Percentiles rank a stretch among this genome's conserved stretches.
Evolutionary conservation across 768 basidiomycete genomes (phyloP).

Genomic region (Tylopilus cervinicoccineus): DNA sequence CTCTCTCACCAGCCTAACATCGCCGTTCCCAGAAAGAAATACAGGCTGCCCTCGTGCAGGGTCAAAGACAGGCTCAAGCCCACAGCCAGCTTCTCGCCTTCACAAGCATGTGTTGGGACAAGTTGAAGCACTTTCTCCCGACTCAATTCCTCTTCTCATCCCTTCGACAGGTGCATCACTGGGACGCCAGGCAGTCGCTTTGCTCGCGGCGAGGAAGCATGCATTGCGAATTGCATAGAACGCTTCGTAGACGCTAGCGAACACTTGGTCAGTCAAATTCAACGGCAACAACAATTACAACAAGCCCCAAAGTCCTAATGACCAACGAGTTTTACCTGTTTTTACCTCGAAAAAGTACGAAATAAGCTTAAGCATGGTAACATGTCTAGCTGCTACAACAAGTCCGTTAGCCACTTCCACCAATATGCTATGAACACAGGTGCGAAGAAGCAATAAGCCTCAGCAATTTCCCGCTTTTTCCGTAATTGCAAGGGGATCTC

Average conservation of each 20-base stretch:
- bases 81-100: slow-evolving; percentile 70
- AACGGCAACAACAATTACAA: slow-evolving; percentile 49
- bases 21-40: slow-evolving; percentile 68
- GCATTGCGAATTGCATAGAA: slow-evolving; percentile 87
- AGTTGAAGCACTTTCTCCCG: slow-evolving; percentile 46
- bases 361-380: not conserved
- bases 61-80: slow-evolving; percentile 79
- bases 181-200: slow-evolving; percentile 75
- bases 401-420: slow-evolving; percentile 38
- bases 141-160: slow-evolving; percentile 3
- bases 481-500: slow-evolving; percentile 61
- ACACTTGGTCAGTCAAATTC: slow-evolving; percentile 70
- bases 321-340: not conserved
- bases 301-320: slow-evolving; percentile 23
- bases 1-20: slow-evolving; percentile 4
- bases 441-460: slow-evolving; percentile 69
- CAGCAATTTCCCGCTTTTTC: slow-evolving; percentile 49
- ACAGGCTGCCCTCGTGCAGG: slow-evolving; percentile 68
- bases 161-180: slow-evolving; percentile 64
- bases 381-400: slow-evolving; percentile 15
- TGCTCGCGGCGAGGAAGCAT: slow-evolving; percentile 73
- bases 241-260: slow-evolving; percentile 86
- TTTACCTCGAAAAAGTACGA: slow-evolving; percentile 10
- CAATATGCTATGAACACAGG: slow-evolving; percentile 51
- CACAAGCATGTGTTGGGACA: slow-evolving; percentile 89